These are phyloP conservation scores for Schizopora paradoxa DNA, from an alignment of 1,284 basidiomycete genomes.

Conservation along the genomic window DNA sequence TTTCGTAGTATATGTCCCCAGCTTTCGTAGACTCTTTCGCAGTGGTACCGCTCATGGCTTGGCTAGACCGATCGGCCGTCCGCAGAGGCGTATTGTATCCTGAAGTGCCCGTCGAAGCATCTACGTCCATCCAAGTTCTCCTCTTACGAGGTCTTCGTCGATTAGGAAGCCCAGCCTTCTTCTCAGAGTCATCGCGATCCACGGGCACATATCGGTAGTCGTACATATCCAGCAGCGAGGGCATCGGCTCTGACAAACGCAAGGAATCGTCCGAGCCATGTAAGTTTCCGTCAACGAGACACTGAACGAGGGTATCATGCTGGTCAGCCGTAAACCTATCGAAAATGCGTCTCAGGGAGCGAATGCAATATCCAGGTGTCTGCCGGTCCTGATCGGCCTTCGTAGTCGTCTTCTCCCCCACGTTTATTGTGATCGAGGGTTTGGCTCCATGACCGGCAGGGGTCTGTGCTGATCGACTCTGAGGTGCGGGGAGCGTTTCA, in stretches of 20 bases:
- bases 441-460: too few species aligned
- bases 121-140: constrained; percentile 9
- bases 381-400: neutral
- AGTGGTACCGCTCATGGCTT: constrained; percentile 3
- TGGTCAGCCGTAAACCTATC: constrained; percentile 16
- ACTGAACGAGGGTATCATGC: constrained; percentile 16
- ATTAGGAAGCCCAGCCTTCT: neutral
- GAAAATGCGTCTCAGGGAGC: constrained; percentile 12
- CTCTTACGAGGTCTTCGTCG: constrained; percentile 4
- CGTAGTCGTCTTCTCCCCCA: too few species aligned
- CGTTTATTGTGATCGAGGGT: too few species aligned
- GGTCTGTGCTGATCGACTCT: too few species aligned
- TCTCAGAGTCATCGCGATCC: neutral
- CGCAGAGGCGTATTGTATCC: constrained; percentile 8
- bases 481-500: neutral
- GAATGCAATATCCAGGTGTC: constrained; percentile 4
- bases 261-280: constrained; percentile 15
- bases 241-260: constrained; percentile 16
- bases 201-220: constrained; percentile 9
- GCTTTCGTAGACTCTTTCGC: neutral
- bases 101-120: neutral
- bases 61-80: neutral
- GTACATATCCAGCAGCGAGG: constrained; percentile 15
- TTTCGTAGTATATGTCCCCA: constrained; percentile 15
- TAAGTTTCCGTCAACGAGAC: constrained; percentile 14